Base-by-base conservation (phyloP, 2,329 filamentous ascomycete genomes). In the Stagonosporopsis cucurbitacearum region DNA sequence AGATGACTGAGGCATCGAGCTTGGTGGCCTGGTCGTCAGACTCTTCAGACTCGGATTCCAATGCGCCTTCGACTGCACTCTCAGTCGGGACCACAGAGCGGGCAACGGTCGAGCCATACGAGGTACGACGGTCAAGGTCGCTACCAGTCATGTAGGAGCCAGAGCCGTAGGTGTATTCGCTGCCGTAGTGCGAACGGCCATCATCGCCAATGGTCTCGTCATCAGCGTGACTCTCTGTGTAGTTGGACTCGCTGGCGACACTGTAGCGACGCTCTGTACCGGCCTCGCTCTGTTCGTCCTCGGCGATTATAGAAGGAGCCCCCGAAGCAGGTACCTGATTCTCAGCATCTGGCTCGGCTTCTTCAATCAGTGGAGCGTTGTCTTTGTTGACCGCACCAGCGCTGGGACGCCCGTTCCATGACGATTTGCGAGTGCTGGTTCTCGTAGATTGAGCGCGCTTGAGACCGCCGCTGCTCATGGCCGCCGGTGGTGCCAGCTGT, bases 381-480 rank as follows among this genome's bases (percentile, higher is more conserved):
- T 82, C 80, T 65, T 82, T 82, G 69, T 82, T 75, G 4, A 64
- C 68, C 13, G 69, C 59, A 11, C 60, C 65, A 35, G 58, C 64
- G 45, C 65, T 75, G 0, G 71, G 70, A 25, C 65, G 72, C 23
- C 66, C 68, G 12, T 64, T 67, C 74, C 75, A 77, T 2, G 73
- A 75, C 2, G 64, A 63, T 53, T 76, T 77, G 42, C 73, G 72
- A 36, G 71, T 69, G 32, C 60, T 70, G 1, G 70, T 76, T 61
- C 76, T 76, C 37, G 78, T 75, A 12, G 73, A 76, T 41, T 78
- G 75, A 50, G 72, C 75, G 30, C 76, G 75, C 65, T 77, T 77
- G 62, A 96, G 81, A 42, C 85, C 86, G 37, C 79, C 70, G 23
- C 75, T 77, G 43, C 75, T 75, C 33, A 53, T 64, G 9, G 58